Evolutionary conservation across 1,284 basidiomycete genomes (phyloP).

Genomic region (Cerrena zonata): DNA sequence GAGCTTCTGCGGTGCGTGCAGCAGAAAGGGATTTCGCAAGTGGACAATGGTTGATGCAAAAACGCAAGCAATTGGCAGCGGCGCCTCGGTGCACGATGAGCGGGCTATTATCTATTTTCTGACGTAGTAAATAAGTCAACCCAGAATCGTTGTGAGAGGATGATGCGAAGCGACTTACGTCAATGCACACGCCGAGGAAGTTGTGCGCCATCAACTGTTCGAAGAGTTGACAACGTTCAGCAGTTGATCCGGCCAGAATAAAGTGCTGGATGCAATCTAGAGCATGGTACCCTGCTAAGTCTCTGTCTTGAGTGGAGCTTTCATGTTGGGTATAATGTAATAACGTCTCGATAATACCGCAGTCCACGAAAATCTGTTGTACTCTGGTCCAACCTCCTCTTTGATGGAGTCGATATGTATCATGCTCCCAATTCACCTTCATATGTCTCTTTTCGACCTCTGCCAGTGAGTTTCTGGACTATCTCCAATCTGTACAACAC

Average conservation of each 20-base stretch:
- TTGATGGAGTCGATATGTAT: not conserved
- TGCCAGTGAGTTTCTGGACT: no score
- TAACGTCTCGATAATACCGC: not conserved
- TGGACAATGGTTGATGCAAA: constrained; percentile 2
- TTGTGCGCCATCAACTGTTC: not conserved
- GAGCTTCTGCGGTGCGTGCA: constrained; percentile 2
- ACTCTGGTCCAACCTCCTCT: not conserved
- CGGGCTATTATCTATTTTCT: constrained; percentile 2
- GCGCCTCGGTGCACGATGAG: constrained; percentile 2
- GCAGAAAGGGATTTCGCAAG: constrained; percentile 4
- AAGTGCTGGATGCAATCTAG: not conserved
- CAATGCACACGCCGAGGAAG: not conserved
- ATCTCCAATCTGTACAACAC: no score
- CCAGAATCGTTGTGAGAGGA: not conserved
- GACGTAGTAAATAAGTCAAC: not conserved
- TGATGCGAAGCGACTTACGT: not conserved
- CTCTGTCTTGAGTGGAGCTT: not conserved
- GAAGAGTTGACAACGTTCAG: not conserved
- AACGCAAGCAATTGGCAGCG: constrained; percentile 3
- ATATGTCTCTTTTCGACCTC: not conserved
- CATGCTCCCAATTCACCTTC: not conserved
- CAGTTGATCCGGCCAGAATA: not conserved
- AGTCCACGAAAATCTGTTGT: not conserved
- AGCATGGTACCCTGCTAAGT: not conserved
- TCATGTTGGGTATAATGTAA: not conserved